Conservation (phyloP, 2,329 filamentous ascomycete species). For the Cladobotryum mycophilum region DNA sequence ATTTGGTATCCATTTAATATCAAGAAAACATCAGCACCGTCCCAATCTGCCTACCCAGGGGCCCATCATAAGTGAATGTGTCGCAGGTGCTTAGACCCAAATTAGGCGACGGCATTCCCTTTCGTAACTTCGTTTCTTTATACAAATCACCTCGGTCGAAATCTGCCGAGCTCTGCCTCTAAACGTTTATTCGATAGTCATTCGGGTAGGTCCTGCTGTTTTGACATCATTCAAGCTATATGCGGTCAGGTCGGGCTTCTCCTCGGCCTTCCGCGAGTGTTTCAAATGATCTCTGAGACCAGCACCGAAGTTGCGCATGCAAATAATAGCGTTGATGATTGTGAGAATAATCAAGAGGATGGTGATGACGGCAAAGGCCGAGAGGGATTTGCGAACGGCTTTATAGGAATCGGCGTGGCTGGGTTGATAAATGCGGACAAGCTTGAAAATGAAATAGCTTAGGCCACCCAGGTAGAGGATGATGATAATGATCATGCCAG, state of each 20-base stretch:
- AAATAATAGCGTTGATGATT: constrained; percentile 79
- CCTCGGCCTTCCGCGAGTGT: constrained; percentile 41
- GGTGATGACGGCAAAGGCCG: constrained; percentile 89
- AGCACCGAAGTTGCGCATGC: constrained; percentile 83
- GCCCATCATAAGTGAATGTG: constrained; percentile 9
- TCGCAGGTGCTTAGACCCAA: constrained; percentile 5
- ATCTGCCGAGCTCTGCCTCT: constrained; percentile 31
- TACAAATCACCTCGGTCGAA: constrained; percentile 17
- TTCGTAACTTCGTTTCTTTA: constrained; percentile 31
- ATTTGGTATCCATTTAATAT: constrained; percentile 13
- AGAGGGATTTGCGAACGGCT: constrained; percentile 78
- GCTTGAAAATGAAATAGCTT: constrained; percentile 96
- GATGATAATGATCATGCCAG: constrained; percentile 73
- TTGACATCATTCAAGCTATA: constrained; percentile 53
- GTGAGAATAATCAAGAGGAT: constrained; percentile 83
- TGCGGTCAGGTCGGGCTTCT: constrained; percentile 51
- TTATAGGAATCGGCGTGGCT: constrained; percentile 55
- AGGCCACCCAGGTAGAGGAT: constrained; percentile 82
- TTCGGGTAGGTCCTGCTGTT: constrained; percentile 46
- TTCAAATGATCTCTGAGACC: constrained; percentile 84
- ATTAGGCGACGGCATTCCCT: constrained; percentile 8
- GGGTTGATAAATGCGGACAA: constrained; percentile 85
- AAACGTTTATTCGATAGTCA: constrained; percentile 64
- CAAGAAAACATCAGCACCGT: constrained; percentile 8
- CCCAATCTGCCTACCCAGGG: constrained; percentile 2